Evolutionary conservation across 2,329 filamentous ascomycete genomes (phyloP).

Genomic region (Pseudogymnoascus sp.): DNA sequence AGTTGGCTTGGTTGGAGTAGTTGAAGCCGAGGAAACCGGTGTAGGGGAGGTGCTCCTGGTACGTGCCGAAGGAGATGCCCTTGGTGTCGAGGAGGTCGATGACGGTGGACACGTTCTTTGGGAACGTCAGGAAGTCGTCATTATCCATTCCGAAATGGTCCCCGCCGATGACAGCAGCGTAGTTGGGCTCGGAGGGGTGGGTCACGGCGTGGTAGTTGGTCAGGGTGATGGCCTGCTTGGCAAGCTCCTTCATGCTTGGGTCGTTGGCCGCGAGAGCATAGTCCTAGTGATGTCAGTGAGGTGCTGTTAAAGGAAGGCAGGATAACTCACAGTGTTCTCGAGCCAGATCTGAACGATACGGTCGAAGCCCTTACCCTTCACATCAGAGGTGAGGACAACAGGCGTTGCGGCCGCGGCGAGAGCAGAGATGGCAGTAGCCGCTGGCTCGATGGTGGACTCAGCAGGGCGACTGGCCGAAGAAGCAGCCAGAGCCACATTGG

Average conservation of each 20-base stretch:
- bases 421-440: conserved; percentile 31
- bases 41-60: conserved; percentile 49
- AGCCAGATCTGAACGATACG: conserved; percentile 57
- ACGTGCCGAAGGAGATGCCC: conserved; percentile 45
- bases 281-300: background rate
- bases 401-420: conserved; percentile 41
- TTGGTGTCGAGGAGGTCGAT: conserved; percentile 45
- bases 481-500: conserved; percentile 10
- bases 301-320: conserved; percentile 2
- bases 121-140: conserved; percentile 44
- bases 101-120: conserved; percentile 40
- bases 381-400: conserved; percentile 39
- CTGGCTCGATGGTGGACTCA: conserved; percentile 20
- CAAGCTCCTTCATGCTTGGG: conserved; percentile 42
- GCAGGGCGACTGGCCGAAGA: conserved; percentile 14
- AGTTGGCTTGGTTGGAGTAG: conserved; percentile 48
- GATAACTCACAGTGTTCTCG: conserved; percentile 45
- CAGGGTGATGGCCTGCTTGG: conserved; percentile 49
- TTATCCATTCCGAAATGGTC: conserved; percentile 51
- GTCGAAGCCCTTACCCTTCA: conserved; percentile 52
- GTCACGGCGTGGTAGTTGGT: conserved; percentile 49
- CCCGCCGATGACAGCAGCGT: conserved; percentile 51
- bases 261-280: conserved; percentile 24
- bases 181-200: conserved; percentile 58
- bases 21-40: conserved; percentile 41